A percentile compares a stretch with the other conserved stretches of the same genome.
Evolutionary conservation across 202 grass and related monocot genomes (phyloP).

Genomic region (Miscanthus sacchariflorus): DNA sequence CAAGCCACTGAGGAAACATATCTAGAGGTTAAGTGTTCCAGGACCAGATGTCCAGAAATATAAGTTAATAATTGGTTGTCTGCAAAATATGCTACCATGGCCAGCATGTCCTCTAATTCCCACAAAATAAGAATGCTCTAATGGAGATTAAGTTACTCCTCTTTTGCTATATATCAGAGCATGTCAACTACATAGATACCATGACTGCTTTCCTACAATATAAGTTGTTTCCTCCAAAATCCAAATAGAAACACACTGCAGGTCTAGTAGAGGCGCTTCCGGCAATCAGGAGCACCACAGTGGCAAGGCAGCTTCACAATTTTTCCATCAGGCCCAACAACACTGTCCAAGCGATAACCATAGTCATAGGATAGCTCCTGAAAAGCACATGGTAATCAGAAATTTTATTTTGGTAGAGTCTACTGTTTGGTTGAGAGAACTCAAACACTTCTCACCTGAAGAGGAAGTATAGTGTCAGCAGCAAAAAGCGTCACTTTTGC

Average conservation of each 20-base stretch:
- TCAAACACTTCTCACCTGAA: constrained; percentile 66
- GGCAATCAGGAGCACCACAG: constrained; percentile 81
- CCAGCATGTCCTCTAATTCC: constrained; percentile 3
- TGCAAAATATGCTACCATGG: constrained; percentile 45
- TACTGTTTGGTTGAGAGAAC: background rate
- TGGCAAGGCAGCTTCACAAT: constrained; percentile 65
- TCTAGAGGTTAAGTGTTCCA: background rate
- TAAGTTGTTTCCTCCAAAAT: constrained; percentile 26
- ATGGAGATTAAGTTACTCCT: constrained; percentile 7
- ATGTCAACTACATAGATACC: constrained; percentile 30
- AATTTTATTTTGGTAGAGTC: background rate
- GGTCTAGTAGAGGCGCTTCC: constrained; percentile 76
- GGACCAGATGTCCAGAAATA: background rate
- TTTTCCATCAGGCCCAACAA: constrained; percentile 72
- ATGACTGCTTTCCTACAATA: constrained; percentile 26
- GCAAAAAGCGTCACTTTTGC: constrained; percentile 91
- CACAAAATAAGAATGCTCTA: constrained; percentile 20
- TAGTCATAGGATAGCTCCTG: constrained; percentile 97
- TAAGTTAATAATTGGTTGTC: constrained; percentile 36
- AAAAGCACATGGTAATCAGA: constrained; percentile 30
- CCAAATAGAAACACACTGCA: background rate
- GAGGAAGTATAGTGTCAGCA: constrained; percentile 89
- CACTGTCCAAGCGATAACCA: constrained; percentile 84
- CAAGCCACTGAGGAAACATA: background rate
- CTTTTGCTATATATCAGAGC: constrained; percentile 33